Evolutionary conservation across 306 rosid genomes (phyloP).

Genomic region (Medicago lupulina): DNA sequence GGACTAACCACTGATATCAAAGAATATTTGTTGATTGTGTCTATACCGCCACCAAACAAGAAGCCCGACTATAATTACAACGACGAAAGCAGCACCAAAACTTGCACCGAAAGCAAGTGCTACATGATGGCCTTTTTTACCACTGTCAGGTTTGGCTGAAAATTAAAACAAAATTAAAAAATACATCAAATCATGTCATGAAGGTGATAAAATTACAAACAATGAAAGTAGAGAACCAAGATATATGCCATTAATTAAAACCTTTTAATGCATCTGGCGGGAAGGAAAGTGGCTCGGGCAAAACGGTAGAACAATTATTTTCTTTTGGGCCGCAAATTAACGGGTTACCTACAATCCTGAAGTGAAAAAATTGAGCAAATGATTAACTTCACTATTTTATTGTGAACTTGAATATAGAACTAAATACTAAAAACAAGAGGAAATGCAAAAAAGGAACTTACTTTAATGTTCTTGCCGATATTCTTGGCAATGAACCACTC

Average conservation of each 20-base stretch:
- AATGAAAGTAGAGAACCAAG: slow-evolving; percentile 1
- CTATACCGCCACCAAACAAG: slow-evolving; percentile 92
- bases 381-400: slow-evolving; percentile 6
- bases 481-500: slow-evolving; percentile 85
- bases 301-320: slow-evolving; percentile 76
- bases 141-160: slow-evolving; percentile 63
- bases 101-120: slow-evolving; percentile 89
- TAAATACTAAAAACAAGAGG: not conserved
- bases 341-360: slow-evolving; percentile 90
- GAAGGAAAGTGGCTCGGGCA: slow-evolving; percentile 94
- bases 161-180: slow-evolving; percentile 34
- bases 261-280: slow-evolving; percentile 76
- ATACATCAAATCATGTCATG: slow-evolving; percentile 39
- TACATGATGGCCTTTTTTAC: slow-evolving; percentile 64
- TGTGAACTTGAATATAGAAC: slow-evolving; percentile 21
- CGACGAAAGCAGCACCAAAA: slow-evolving; percentile 71
- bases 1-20: slow-evolving; percentile 85
- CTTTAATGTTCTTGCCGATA: slow-evolving; percentile 96
- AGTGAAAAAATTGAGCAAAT: slow-evolving; percentile 16
- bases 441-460: slow-evolving; percentile 49
- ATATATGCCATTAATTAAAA: slow-evolving; percentile 37
- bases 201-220: slow-evolving; percentile 14
- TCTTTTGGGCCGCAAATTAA: slow-evolving; percentile 82
- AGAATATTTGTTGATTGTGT: slow-evolving; percentile 94
- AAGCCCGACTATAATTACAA: slow-evolving; percentile 63